phyloP scores from a whole-genome alignment of 192 early-diverging fungal genomes.

The Dissophora globulifera region DNA sequence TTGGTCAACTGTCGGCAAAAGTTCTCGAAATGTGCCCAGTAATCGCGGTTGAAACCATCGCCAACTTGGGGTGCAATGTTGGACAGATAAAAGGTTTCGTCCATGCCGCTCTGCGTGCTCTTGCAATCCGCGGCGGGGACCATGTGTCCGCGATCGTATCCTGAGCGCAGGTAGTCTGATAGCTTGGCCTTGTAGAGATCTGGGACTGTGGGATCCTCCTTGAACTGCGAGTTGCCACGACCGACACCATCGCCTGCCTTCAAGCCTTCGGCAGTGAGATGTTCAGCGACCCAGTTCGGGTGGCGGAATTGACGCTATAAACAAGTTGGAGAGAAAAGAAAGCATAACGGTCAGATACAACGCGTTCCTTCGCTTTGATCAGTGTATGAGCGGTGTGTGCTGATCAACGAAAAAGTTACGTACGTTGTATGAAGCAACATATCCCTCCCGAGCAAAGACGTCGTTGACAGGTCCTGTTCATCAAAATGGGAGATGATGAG shows the following conservation, averaged over 20 bases:
- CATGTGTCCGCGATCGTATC: constrained; percentile 94
- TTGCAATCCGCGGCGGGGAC: constrained; percentile 91
- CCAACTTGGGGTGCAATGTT: constrained; percentile 88
- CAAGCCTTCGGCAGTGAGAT: constrained; percentile 69
- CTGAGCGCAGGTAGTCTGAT: constrained; percentile 81
- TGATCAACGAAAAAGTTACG: not conserved
- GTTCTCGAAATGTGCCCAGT: constrained; percentile 90
- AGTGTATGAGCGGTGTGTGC: not conserved
- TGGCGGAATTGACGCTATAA: constrained; percentile 54
- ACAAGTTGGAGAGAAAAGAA: not conserved
- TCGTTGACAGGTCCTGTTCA: constrained; percentile 80
- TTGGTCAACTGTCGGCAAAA: constrained; percentile 79
- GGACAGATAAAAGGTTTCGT: constrained; percentile 87
- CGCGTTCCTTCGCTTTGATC: not conserved
- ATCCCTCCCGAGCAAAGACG: constrained; percentile 71
- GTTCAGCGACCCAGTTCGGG: constrained; percentile 69
- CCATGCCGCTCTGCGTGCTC: constrained; percentile 74
- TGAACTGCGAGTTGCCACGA: constrained; percentile 79
- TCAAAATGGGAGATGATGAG: not conserved
- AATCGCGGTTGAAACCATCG: constrained; percentile 90
- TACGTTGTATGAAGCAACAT: constrained; percentile 80
- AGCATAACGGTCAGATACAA: not conserved
- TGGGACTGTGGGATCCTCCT: constrained; percentile 81
- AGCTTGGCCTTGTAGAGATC: constrained; percentile 77
- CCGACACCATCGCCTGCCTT: constrained; percentile 68